Evolutionary conservation across 768 basidiomycete species (phyloP), one percentile per base, ranked within the genome.

Genomic region (Suillus americanus): DNA sequence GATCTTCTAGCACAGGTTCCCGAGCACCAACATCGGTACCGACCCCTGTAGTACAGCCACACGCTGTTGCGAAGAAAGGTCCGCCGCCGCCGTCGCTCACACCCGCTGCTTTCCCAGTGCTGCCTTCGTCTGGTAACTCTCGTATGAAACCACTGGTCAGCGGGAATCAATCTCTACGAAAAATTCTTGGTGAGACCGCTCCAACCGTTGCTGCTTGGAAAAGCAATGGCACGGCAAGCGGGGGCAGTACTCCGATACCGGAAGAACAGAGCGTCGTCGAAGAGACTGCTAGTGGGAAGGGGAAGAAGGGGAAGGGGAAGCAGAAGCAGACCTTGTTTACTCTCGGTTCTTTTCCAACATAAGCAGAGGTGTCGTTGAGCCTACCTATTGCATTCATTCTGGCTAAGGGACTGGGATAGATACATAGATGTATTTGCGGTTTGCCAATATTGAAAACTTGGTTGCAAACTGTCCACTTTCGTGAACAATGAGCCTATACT

Each of bases 271-370:
- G 51, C 14, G 59, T 20, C 28, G 23, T 35, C 20, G 67, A 62
- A 63, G 66, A 61, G 14, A 67, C 70, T 68, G 66, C 55, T 25
- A 65, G 60, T 23, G 72, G 67, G 0, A 89, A 86, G 69, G 86
- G 85, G 40, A 91, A 87, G 82, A 94, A 92, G 76, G 84, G 85
- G 0, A 95, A 94, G 72, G 87, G 87, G 1, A 93, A 94, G 75
- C 86, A 87, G 74, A 94, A 94, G 78, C 91, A 94, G 81, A 94
- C 87, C 10, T 75, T 95, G 67, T 95, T 94, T 70, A 93, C 81
- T 25, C 64, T 87, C 46, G 85, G 86, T 10, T 78, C 82, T 18
- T 84, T 83, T 69, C 83, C 83, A 48, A 51, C 76, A 40, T 75
- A 59, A 75, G 43, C 55, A 13, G 18, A 41, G 25, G 57, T 20